Conservation (phyloP, 1,284 basidiomycete genomes). For the Ustilago lituana region DNA sequence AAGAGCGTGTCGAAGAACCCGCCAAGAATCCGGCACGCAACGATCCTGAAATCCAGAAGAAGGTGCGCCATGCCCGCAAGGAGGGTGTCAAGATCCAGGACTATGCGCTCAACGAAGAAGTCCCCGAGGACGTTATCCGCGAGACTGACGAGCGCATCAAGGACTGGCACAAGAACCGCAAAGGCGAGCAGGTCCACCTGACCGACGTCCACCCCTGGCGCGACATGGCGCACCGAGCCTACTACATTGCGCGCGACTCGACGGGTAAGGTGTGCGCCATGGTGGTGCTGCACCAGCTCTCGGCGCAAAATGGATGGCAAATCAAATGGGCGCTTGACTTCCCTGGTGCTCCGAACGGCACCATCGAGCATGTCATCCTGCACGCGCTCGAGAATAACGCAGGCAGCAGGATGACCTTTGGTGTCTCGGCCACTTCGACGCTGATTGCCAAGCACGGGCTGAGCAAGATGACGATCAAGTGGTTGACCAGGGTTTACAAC, state of each 20-base stretch:
- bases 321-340: slow-evolving; percentile 75
- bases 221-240: slow-evolving; percentile 72
- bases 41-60: slow-evolving; percentile 70
- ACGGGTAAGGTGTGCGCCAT: slow-evolving; percentile 70
- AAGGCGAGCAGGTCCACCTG: slow-evolving; percentile 73
- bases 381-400: slow-evolving; percentile 71
- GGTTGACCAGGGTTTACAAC: slow-evolving; percentile 53
- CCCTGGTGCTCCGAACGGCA: slow-evolving; percentile 72
- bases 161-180: slow-evolving; percentile 70
- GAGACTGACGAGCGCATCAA: slow-evolving; percentile 70
- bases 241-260: slow-evolving; percentile 72
- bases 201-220: slow-evolving; percentile 72
- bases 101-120: slow-evolving; percentile 60
- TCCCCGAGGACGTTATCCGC: slow-evolving; percentile 68
- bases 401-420: slow-evolving; percentile 69
- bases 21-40: slow-evolving; percentile 68
- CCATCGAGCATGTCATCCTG: slow-evolving; percentile 71
- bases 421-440: slow-evolving; percentile 53
- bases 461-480: slow-evolving; percentile 52
- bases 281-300: slow-evolving; percentile 73
- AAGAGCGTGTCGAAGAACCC: slow-evolving; percentile 72
- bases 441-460: slow-evolving; percentile 56
- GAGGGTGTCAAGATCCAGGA: slow-evolving; percentile 70
- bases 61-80: slow-evolving; percentile 71
- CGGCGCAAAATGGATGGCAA: slow-evolving; percentile 72